Base-by-base conservation (phyloP, 2,329 filamentous ascomycete species). In the Dendryphion nanum region DNA sequence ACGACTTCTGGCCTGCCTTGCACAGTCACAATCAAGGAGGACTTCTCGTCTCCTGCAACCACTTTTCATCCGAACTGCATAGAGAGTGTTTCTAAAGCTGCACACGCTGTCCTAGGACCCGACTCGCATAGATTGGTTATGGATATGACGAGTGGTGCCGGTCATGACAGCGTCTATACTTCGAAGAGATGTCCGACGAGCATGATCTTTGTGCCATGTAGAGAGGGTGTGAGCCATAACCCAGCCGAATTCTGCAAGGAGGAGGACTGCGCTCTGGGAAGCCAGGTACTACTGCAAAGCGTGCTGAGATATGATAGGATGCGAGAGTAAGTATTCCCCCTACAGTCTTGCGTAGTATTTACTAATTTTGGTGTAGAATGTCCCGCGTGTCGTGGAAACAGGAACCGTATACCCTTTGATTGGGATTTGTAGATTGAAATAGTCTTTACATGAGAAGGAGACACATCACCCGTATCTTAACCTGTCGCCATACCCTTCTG, bases 11-110 rank as follows among this genome's bases (percentile, higher is more conserved):
- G 71, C 16, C 73, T 74, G 41, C 72, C 71, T 0, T 82, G 75
- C 52, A 67, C 45, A 12, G 72, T 85, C 7, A 66, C 72, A 10
- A 86, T 83, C 73, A 67, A 66, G 4, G 72, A 81, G 2, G 82
- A 87, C 55, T 81, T 79, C 48, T 72, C 78, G 33, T 79, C 74
- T 3, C 75, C 77, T 0, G 60, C 61, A 2, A 61, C 81, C 0
- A 71, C 73, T 19, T 89, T 89, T 64, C 74, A 88, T 50, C 61
- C 74, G 6, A 78, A 83, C 48, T 89, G 85, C 55, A 82, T 89
- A 40, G 61, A 67, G 1, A 82, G 80, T 23, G 83, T 89, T 6
- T 71, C 76, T 33, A 70, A 76, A 29, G 78, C 82, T 16, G 81
- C 82, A 0, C 75, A 73, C 4, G 72, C 83, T 2, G 75, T 82